Evolutionary conservation across 345 rosid genomes (phyloP).

Genomic region (Barbarea vulgaris): DNA sequence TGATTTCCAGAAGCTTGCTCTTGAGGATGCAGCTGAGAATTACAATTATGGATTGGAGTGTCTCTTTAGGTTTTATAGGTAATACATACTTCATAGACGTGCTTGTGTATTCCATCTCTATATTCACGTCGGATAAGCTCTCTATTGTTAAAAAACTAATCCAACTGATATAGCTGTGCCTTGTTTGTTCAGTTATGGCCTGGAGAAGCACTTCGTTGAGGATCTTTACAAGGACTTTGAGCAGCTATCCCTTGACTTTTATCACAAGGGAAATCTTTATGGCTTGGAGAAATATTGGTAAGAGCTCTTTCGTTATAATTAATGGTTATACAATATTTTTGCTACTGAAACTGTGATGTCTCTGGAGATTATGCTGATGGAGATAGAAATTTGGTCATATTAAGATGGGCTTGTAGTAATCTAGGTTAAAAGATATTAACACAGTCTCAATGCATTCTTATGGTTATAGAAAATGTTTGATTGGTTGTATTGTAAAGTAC

Average conservation of each 20-base stretch:
- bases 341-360: slow-evolving; percentile 7
- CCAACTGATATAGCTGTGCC: slow-evolving; percentile 6
- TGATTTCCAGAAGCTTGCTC: slow-evolving; percentile 79
- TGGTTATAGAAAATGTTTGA: neutral
- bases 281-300: slow-evolving; percentile 99
- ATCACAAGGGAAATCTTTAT: slow-evolving; percentile 73
- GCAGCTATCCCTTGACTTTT: slow-evolving; percentile 77
- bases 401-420: neutral
- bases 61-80: slow-evolving; percentile 99
- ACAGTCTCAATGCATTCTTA: neutral
- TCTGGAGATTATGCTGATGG: neutral
- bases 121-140: neutral
- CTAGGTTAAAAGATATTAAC: neutral
- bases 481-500: neutral
- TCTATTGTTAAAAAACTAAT: neutral
- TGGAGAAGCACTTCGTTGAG: slow-evolving; percentile 77
- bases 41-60: slow-evolving; percentile 92
- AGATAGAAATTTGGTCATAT: neutral
- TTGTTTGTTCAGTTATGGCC: slow-evolving; percentile 73
- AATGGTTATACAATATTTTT: neutral
- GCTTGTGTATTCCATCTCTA: neutral
- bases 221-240: slow-evolving; percentile 89
- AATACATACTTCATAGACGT: slow-evolving; percentile 22
- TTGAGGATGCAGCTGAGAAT: slow-evolving; percentile 82
- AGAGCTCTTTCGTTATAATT: neutral